These are phyloP conservation scores for Exophiala calicioides DNA, from an alignment of 2,329 filamentous ascomycete species.

Conservation along the genomic window DNA sequence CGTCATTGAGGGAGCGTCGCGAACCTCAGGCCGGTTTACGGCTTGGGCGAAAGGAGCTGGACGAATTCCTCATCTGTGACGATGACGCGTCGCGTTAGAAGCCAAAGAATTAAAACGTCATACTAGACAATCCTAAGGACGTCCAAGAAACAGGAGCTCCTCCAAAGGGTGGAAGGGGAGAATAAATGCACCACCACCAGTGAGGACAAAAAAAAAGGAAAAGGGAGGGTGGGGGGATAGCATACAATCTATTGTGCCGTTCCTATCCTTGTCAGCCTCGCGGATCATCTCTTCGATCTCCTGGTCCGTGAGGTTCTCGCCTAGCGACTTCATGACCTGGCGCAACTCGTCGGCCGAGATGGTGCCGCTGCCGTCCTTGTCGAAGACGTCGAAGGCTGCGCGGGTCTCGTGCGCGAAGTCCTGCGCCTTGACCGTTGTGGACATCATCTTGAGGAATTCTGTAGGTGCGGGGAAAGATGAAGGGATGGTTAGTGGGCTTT, in stretches of 20 bases:
- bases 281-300: slow-evolving; percentile 68
- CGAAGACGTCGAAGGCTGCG: slow-evolving; percentile 65
- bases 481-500: too few relatives aligned
- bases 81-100: too few relatives aligned
- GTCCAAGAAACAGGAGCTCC: too few relatives aligned
- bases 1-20: not conserved
- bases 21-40: slow-evolving; percentile 7
- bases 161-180: too few relatives aligned
- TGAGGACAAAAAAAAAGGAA: not conserved
- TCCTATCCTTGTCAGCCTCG: slow-evolving; percentile 65
- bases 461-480: too few relatives aligned
- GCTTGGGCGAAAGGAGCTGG: slow-evolving; percentile 30
- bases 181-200: not conserved
- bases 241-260: slow-evolving; percentile 66
- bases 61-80: slow-evolving; percentile 32
- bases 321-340: slow-evolving; percentile 65
- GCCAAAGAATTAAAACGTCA: not conserved
- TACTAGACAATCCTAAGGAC: not conserved
- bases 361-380: slow-evolving; percentile 66
- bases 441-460: slow-evolving; percentile 70
- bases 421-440: slow-evolving; percentile 61
- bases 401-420: slow-evolving; percentile 66
- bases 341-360: slow-evolving; percentile 64
- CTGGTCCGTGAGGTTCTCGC: slow-evolving; percentile 64
- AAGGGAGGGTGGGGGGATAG: slow-evolving; percentile 11